Percentiles rank a stretch among this genome's conserved stretches.
phyloP scores from a whole-genome alignment of 1,139 yeast genomes.

The Pneumocystis canis region DNA sequence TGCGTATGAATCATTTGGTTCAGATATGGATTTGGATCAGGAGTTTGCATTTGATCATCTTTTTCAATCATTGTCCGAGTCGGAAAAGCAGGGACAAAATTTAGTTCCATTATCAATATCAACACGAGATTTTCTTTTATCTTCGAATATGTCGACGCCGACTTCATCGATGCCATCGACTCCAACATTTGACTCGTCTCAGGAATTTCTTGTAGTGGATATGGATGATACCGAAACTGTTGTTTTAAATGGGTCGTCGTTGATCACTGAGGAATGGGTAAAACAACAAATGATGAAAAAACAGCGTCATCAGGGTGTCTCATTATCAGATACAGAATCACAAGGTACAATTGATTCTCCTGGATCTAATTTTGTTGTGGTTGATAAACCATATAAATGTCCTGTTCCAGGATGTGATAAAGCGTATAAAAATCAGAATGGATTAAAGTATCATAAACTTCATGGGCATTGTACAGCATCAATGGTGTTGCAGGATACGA shows the following conservation, averaged over 20 bases:
- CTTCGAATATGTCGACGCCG: conserved; percentile 11
- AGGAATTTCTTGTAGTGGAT: conserved; percentile 6
- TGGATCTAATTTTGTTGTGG: conserved; percentile 17
- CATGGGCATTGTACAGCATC: conserved; percentile 48
- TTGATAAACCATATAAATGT: conserved; percentile 85
- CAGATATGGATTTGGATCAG: not conserved
- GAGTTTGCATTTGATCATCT: not conserved
- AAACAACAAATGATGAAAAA: not conserved
- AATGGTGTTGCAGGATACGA: conserved; percentile 1
- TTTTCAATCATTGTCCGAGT: not conserved
- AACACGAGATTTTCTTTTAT: conserved; percentile 11
- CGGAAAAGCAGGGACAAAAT: not conserved
- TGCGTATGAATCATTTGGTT: not conserved
- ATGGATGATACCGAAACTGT: conserved; percentile 2
- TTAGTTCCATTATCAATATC: not conserved
- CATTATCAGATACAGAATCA: not conserved
- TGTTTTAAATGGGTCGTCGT: conserved; percentile 9
- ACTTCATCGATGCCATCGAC: conserved; percentile 12
- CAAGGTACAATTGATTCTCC: conserved; percentile 19
- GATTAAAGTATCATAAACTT: conserved; percentile 82
- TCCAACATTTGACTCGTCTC: conserved; percentile 7
- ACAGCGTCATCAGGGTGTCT: not conserved
- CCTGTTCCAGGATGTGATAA: conserved; percentile 97
- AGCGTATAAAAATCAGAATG: conserved; percentile 93
- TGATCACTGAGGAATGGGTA: conserved; percentile 12